These are phyloP conservation scores for Irpex sp. DNA, from an alignment of 1,284 basidiomycete genomes.

Conservation along the genomic window DNA sequence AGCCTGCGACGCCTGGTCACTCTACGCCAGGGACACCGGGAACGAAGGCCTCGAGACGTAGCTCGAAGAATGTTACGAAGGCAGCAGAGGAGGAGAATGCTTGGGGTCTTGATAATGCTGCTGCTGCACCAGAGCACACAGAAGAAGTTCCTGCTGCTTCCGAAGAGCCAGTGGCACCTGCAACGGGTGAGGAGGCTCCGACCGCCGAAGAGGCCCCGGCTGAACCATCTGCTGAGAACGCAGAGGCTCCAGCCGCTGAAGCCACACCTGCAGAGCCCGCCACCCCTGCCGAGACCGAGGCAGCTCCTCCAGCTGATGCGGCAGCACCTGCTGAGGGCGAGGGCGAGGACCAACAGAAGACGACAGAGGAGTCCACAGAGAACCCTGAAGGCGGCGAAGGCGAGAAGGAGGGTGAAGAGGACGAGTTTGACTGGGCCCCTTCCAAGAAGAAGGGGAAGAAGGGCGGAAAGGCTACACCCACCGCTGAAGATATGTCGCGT, in stretches of 20 bases:
- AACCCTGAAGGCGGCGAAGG: constrained; percentile 1
- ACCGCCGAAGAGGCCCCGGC: background rate
- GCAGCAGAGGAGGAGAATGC: background rate
- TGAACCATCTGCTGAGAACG: background rate
- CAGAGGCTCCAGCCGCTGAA: background rate
- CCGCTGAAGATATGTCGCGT: constrained; percentile 17
- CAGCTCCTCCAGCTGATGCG: background rate
- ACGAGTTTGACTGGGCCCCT: constrained; percentile 5
- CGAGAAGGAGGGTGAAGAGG: constrained; percentile 3
- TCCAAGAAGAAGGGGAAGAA: constrained; percentile 20
- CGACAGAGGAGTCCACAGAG: background rate
- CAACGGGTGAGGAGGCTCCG: background rate
- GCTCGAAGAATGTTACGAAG: constrained; percentile 11
- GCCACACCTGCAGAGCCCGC: background rate
- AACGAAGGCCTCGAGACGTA: constrained; percentile 9
- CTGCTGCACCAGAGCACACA: constrained; percentile 3
- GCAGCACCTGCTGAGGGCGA: background rate
- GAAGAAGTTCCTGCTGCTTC: constrained; percentile 13
- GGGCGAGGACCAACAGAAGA: background rate
- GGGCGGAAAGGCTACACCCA: constrained; percentile 11
- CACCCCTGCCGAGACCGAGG: background rate
- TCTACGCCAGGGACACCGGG: constrained; percentile 5
- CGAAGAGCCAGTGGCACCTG: background rate
- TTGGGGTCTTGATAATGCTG: constrained; percentile 1
- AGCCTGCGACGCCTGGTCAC: background rate